Percentiles rank a stretch among this genome's conserved stretches.
Evolutionary conservation across 2,329 filamentous ascomycete genomes (phyloP).

Genomic region (Hansfordia pulvinata): DNA sequence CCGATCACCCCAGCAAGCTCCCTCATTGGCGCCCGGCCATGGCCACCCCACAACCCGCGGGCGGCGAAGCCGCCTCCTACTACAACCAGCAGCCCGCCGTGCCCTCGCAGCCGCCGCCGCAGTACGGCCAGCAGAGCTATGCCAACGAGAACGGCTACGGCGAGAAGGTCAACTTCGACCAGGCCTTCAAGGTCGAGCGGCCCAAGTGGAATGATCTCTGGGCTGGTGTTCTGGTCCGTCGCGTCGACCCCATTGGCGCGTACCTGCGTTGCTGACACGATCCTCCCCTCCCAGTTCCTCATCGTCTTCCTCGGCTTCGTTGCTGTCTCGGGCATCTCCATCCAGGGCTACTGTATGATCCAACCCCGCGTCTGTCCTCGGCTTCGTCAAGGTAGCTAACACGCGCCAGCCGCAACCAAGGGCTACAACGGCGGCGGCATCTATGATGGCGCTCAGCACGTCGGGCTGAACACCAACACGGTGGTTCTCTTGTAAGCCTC

Average conservation of each 20-base stretch:
- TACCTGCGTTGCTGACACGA: neutral
- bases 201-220: constrained; percentile 88
- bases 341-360: constrained; percentile 54
- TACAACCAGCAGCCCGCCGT: too few species aligned
- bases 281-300: constrained; percentile 38
- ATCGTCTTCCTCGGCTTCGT: constrained; percentile 59
- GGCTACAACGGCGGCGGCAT: constrained; percentile 57
- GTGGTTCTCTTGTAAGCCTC: constrained; percentile 54
- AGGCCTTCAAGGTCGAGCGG: constrained; percentile 67
- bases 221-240: constrained; percentile 63
- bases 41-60: too few species aligned
- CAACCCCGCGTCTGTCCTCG: neutral
- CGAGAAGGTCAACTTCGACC: constrained; percentile 52
- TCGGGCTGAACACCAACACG: constrained; percentile 66
- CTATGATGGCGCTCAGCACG: constrained; percentile 53
- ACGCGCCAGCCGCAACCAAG: constrained; percentile 28
- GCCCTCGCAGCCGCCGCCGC: too few species aligned
- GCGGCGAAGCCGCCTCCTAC: too few species aligned
- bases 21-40: too few species aligned
- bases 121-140: too few species aligned
- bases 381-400: neutral
- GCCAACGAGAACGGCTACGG: constrained; percentile 13
- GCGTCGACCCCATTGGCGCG: neutral
- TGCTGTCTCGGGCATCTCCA: constrained; percentile 60
- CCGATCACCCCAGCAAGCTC: too few species aligned